phyloP scores from a whole-genome alignment of 1,284 basidiomycete genomes.

The Ustilago crameri region DNA sequence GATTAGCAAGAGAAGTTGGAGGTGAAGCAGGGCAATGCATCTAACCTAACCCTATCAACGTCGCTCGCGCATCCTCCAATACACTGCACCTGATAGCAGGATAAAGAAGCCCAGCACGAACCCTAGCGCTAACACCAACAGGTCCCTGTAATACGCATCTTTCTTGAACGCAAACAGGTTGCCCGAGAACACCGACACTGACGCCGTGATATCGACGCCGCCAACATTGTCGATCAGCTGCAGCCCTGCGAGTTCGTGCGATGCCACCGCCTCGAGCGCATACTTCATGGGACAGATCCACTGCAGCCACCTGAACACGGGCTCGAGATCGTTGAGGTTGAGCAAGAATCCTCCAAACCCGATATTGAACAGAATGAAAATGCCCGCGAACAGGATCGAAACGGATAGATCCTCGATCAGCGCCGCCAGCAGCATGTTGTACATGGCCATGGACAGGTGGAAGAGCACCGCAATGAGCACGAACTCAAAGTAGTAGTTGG shows the following conservation, averaged over 20 bases:
- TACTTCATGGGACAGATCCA: constrained; percentile 58
- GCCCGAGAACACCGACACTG: constrained; percentile 43
- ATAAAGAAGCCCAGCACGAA: constrained; percentile 50
- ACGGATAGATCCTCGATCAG: constrained; percentile 48
- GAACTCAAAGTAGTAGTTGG: constrained; percentile 56
- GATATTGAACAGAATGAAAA: constrained; percentile 58
- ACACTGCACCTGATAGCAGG: constrained; percentile 29
- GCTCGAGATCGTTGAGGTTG: constrained; percentile 47
- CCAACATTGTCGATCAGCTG: constrained; percentile 45
- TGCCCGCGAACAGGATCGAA: constrained; percentile 46
- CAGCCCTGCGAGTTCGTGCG: constrained; percentile 47
- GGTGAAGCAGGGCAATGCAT: background rate
- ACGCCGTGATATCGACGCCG: constrained; percentile 30
- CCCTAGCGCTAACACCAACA: constrained; percentile 50
- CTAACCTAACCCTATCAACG: constrained; percentile 25
- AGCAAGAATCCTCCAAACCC: constrained; percentile 59
- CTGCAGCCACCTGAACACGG: constrained; percentile 53
- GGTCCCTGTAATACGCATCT: constrained; percentile 53
- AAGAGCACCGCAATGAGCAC: constrained; percentile 54
- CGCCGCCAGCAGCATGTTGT: constrained; percentile 54
- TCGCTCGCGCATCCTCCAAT: constrained; percentile 43
- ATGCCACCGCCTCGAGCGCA: constrained; percentile 57
- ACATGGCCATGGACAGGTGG: constrained; percentile 44
- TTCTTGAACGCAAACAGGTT: constrained; percentile 51
- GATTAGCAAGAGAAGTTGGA: background rate